A percentile compares a stretch with the other conserved stretches of the same genome.
These are phyloP conservation scores for Actinomortierella wolfii DNA, from an alignment of 371 early-diverging fungal genomes.

Conservation along the genomic window DNA sequence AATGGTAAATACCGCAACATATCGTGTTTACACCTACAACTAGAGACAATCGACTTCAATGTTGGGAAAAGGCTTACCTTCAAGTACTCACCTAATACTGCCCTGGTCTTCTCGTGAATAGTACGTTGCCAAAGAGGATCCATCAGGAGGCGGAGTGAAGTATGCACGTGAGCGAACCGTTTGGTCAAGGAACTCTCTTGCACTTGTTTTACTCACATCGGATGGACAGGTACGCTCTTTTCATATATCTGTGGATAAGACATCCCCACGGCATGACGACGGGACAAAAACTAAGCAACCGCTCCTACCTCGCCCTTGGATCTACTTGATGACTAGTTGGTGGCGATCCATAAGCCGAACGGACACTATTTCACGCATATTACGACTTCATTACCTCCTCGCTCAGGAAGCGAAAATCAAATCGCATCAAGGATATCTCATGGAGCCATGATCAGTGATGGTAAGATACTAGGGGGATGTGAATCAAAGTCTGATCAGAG, in stretches of 20 bases:
- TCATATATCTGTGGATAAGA: too few species aligned
- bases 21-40: too few species aligned
- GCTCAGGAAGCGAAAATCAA: constrained; percentile 19
- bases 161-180: constrained; percentile 36
- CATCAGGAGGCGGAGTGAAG: constrained; percentile 6
- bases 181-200: constrained; percentile 21
- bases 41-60: too few species aligned
- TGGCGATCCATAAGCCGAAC: constrained; percentile 25
- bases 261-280: too few species aligned
- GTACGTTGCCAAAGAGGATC: constrained; percentile 37
- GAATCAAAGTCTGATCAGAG: neutral
- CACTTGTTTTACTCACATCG: constrained; percentile 28
- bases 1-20: constrained; percentile 33
- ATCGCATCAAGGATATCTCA: constrained; percentile 40
- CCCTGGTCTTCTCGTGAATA: neutral
- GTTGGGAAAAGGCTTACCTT: too few species aligned
- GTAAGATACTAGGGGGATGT: constrained; percentile 9
- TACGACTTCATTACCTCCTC: constrained; percentile 20
- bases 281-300: too few species aligned
- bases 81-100: too few species aligned
- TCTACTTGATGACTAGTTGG: constrained; percentile 11
- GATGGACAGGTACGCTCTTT: constrained; percentile 25
- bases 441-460: constrained; percentile 36
- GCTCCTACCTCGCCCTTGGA: too few species aligned
- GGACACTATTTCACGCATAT: constrained; percentile 33